These are phyloP conservation scores for Zalerion maritima DNA, from an alignment of 495 filamentous ascomycete species.

Conservation along the genomic window DNA sequence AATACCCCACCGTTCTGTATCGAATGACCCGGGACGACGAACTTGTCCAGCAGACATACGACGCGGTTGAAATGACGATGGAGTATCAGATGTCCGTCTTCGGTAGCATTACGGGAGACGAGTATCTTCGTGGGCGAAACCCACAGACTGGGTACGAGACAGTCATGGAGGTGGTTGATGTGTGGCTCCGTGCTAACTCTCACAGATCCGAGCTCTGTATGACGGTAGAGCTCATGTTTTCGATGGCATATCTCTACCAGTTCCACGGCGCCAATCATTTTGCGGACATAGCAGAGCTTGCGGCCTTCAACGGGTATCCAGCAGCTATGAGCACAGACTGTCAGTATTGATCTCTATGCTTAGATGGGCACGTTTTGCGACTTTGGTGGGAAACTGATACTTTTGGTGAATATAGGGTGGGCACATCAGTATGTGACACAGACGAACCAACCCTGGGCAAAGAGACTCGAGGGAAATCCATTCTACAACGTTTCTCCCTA, in stretches of 20 bases:
- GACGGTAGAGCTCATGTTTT: constrained; percentile 19
- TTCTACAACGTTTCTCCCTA: constrained; percentile 34
- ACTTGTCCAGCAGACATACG: constrained; percentile 11
- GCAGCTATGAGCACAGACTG: constrained; percentile 39
- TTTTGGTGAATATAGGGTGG: no score
- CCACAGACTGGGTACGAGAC: constrained; percentile 15
- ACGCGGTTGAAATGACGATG: constrained; percentile 16
- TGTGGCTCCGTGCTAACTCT: constrained; percentile 1
- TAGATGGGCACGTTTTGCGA: no score
- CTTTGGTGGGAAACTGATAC: no score
- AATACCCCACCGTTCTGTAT: constrained; percentile 12
- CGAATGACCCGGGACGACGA: constrained; percentile 13
- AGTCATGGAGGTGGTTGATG: no score
- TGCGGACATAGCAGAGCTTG: constrained; percentile 41
- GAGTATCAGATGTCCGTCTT: constrained; percentile 15
- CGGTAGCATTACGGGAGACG: constrained; percentile 16
- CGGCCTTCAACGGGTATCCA: constrained; percentile 47
- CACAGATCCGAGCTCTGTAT: constrained; percentile 18
- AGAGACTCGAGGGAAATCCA: constrained; percentile 26
- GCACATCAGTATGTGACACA: constrained; percentile 44
- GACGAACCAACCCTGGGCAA: constrained; percentile 37
- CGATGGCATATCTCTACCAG: constrained; percentile 19
- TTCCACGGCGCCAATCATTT: constrained; percentile 32
- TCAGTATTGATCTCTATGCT: no score
- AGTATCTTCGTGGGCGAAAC: constrained; percentile 14